Base-by-base conservation (phyloP, 1,139 yeast species). In the Magnusiomyces starmeri region DNA sequence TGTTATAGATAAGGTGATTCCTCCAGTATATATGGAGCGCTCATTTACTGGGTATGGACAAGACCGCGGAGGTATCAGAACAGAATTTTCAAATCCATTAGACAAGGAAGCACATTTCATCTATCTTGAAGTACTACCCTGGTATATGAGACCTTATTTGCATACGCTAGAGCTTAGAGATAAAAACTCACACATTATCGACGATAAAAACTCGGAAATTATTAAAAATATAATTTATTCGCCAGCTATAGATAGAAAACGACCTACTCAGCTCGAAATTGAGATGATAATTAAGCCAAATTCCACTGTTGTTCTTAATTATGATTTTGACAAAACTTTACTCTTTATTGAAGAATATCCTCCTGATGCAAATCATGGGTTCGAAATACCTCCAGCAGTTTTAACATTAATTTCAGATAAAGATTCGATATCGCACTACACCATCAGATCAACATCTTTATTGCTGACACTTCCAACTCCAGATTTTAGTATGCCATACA, bases 321-420 rank as follows among this genome's bases (percentile, higher is more conserved):
- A 86, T 64, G 81, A 84, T 54, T 89, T 92, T 65, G 97, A 92
- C 65, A 92, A 90, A 67, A 82, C 96, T 0, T 74, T 92, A 62
- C 74, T 94, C 46, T 77, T 84, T 56, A 82, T 87, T 59, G 85
- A 92, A 9, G 98, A 94, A 66, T 94, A 94, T 63, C 98, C 98
- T 12, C 98, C 99, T 1, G 99, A 94, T 73, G 98, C 99, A 1
- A 94, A 94, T 66, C 97, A 92, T 61, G 99, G 99, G 0, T 94
- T 92, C 67, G 92, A 92, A 53, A 81, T 94, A 42, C 95, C 92
- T 43, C 95, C 97, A 0, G 96, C 69, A 8, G 85, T 88, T 6
- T 73, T 89, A 10, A 77, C 85, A 1, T 22, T 51, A 16, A 43
- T 43, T 10, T 29, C 37, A 10, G 59, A 54, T 18, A 54, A 56